Evolutionary conservation across 2,329 filamentous ascomycete species (phyloP), one percentile per base, ranked within the genome.

Genomic region (Fusarium acutatum): DNA sequence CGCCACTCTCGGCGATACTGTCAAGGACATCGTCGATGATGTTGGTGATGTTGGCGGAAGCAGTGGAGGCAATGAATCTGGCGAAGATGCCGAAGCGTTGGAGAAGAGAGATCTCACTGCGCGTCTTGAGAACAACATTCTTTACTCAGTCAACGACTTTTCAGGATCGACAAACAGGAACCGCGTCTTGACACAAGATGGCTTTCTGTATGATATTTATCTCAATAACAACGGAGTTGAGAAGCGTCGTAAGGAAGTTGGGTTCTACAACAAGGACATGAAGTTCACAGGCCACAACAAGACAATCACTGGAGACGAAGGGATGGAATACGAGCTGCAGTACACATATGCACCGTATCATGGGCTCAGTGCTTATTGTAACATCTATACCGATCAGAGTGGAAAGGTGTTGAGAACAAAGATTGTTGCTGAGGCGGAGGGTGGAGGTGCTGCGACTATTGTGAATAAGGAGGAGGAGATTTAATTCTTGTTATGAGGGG

Each of bases 101-200:
- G 66, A 43, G 13, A 70, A 70, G 38, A 28, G 67, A 38, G 67
- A 70, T 57, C 67, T 70, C 15, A 70, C 53, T 17, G 26, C 64
- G 10, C 67, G 67, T 20, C 41, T 70, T 1, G 67, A 70, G 7
- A 66, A 70, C 34, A 70, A 70, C 35, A 70, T 70, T 2, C 67
- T 70, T 14, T 70, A 70, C 53, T 70, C 67, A 3, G 69, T 70
- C 43, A 70, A 70, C 60, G 60, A 70, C 22, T 70, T 70, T 22
- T 70, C 67, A 17, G 67, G 67, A 7, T 70, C 67, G 11, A 62
- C 47, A 44, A 56, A 70, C 54, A 70, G 60, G 28, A 70, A 70
- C 37, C 66, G 67, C 1, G 66, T 70, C 5, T 37, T 70, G 13
- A 70, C 67, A n/a, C 66, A 70, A 46, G 67, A 70, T 17, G 67